Conservation (phyloP, 345 rosid species). For the Eutrema yunnanense region DNA sequence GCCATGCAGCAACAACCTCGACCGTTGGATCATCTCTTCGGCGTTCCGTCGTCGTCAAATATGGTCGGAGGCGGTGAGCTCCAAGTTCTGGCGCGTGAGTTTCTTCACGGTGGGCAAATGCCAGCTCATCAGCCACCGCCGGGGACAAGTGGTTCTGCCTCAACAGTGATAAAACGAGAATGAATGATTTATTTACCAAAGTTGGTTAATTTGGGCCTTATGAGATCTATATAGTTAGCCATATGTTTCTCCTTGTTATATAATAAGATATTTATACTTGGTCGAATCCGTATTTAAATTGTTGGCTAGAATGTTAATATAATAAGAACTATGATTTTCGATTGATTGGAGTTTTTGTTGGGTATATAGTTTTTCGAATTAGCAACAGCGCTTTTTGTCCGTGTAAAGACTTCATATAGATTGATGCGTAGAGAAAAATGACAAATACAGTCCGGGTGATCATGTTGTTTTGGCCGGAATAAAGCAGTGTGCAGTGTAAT, state of each 20-base stretch:
- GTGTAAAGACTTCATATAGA: no score
- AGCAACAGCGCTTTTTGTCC: no score
- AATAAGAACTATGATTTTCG: not conserved
- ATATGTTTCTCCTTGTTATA: constrained; percentile 1
- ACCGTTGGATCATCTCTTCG: constrained; percentile 52
- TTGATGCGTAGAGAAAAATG: no score
- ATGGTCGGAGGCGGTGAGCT: constrained; percentile 56
- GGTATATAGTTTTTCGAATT: no score
- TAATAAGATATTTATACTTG: not conserved
- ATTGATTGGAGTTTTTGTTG: not conserved
- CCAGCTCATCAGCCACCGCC: constrained; percentile 37
- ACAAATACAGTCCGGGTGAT: no score
- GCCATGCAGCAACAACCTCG: constrained; percentile 44
- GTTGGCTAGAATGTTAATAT: constrained; percentile 1
- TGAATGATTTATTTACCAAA: not conserved
- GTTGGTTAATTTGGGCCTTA: constrained; percentile 1
- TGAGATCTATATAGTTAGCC: not conserved
- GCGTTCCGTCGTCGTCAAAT: constrained; percentile 13
- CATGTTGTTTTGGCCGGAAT: no score
- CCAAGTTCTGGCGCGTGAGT: constrained; percentile 65
- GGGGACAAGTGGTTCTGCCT: constrained; percentile 16
- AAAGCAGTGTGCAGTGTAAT: no score
- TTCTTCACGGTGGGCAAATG: constrained; percentile 47
- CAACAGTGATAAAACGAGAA: constrained; percentile 21
- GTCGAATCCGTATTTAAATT: constrained; percentile 8